Evolutionary conservation across 1,284 basidiomycete genomes (phyloP), one percentile per base, ranked within the genome.

Genomic region (Porogramme epimiltina): DNA sequence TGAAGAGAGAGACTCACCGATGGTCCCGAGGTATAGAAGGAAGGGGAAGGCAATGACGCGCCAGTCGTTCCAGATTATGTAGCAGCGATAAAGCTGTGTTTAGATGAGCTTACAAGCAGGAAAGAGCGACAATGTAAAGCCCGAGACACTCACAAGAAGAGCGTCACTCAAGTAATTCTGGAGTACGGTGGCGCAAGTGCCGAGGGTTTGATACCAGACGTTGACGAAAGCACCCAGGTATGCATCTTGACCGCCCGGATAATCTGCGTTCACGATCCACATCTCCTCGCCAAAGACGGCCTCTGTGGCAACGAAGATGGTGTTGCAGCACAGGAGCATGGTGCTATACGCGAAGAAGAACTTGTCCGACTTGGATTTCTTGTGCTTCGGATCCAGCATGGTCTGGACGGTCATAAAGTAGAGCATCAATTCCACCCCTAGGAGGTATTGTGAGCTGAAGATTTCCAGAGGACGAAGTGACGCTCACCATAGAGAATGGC

Each of bases 151-250:
- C n/a, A n/a, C n/a, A n/a, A n/a, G n/a, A n/a, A n/a, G n/a, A n/a
- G n/a, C n/a, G n/a, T n/a, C n/a, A n/a, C n/a, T n/a, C n/a, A n/a
- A n/a, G n/a, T n/a, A n/a, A n/a, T n/a, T n/a, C n/a, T n/a, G n/a
- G n/a, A n/a, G n/a, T n/a, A n/a, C n/a, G n/a, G n/a, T n/a, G n/a
- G n/a, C n/a, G n/a, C n/a, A n/a, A n/a, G 45, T 53, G 8, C 50
- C 55, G 19, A 54, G 25, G 3, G 59, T 60, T 49, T 58, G 49
- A 40, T 60, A 60, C 59, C 59, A 60, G 2, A 60, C 54, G 8
- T 45, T 18, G 15, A 49, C 59, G 33, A 44, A 37, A 25, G 36
- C 46, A 2, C 24, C 52, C 23, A 60, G 39, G 24, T 54, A 58
- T 4, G 36, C 22, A 5, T 34, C 47, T 22, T 39, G 24, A 2